These are phyloP conservation scores for Wallacemonas collosoma DNA, from an alignment of 208 protist genomes.

Conservation along the genomic window DNA sequence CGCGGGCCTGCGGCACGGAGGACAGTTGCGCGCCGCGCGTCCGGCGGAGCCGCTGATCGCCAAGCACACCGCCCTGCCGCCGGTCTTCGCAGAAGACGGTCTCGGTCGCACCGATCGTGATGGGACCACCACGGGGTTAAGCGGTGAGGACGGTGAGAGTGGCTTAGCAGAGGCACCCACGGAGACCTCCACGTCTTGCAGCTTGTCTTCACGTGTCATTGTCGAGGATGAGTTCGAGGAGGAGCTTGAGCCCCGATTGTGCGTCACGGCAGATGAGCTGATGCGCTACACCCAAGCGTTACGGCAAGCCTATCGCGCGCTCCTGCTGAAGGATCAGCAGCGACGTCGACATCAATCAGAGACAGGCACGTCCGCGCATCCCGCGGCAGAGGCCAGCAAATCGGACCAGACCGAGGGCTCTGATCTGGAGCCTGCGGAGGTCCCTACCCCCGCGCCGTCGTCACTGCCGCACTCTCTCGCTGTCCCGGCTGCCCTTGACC, in stretches of 20 bases:
- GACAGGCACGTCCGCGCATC: not conserved
- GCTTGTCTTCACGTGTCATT: not conserved
- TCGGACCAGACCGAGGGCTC: not conserved
- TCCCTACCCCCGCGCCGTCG: not conserved
- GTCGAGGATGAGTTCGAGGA: conserved; percentile 7
- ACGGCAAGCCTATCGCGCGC: not conserved
- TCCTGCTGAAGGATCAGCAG: not conserved
- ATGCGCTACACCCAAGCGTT: conserved; percentile 5
- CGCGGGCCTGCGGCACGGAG: conserved; percentile 3
- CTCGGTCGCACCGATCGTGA: too few species aligned
- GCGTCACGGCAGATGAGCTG: conserved; percentile 1
- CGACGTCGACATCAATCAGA: conserved; percentile 1
- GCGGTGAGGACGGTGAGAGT: not conserved
- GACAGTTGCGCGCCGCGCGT: not conserved
- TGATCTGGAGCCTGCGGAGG: too few species aligned
- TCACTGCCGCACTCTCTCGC: not conserved
- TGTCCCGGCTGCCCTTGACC: not conserved
- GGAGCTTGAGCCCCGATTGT: conserved; percentile 1
- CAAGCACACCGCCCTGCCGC: not conserved
- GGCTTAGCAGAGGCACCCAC: not conserved
- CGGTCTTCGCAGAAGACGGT: not conserved
- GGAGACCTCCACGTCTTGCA: too few species aligned
- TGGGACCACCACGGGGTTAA: not conserved
- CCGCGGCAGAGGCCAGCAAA: not conserved
- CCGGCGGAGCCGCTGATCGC: not conserved